Conservation (phyloP, 2,329 filamentous ascomycete genomes). For the Aspergillus sp. region DNA sequence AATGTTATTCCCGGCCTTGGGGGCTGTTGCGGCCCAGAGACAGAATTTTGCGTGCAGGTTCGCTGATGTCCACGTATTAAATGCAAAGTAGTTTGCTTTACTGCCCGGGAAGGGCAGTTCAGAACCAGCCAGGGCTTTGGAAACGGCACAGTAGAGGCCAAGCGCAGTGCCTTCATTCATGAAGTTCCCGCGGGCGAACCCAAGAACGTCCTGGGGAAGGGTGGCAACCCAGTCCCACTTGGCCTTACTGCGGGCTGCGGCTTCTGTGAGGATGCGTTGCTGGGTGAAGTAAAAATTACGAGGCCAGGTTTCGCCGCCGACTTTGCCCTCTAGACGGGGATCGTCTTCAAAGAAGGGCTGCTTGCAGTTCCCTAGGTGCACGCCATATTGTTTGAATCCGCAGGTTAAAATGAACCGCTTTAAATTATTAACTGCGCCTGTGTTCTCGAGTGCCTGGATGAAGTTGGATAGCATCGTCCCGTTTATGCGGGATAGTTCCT, state of each 20-base stretch:
- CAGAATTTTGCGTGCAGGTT: constrained; percentile 36
- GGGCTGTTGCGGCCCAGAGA: constrained; percentile 36
- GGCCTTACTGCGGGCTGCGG: constrained; percentile 22
- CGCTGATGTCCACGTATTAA: constrained; percentile 36
- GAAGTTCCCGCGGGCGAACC: constrained; percentile 41
- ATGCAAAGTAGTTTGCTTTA: constrained; percentile 31
- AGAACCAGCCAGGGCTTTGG: constrained; percentile 29
- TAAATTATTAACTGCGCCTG: constrained; percentile 41
- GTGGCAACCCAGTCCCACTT: constrained; percentile 45
- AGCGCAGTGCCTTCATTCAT: constrained; percentile 45
- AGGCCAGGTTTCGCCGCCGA: constrained; percentile 28
- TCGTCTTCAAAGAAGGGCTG: constrained; percentile 51
- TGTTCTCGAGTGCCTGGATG: constrained; percentile 46
- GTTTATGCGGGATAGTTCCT: constrained; percentile 40
- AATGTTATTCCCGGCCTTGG: constrained; percentile 34
- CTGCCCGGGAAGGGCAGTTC: constrained; percentile 35
- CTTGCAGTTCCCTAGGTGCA: constrained; percentile 51
- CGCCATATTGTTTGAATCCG: constrained; percentile 55
- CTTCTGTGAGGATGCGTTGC: constrained; percentile 44
- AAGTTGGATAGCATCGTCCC: constrained; percentile 50
- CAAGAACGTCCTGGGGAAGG: constrained; percentile 48
- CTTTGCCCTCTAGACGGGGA: constrained; percentile 40
- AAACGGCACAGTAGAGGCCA: constrained; percentile 40
- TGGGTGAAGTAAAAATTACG: constrained; percentile 56
- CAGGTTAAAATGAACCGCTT: constrained; percentile 52